Evolutionary conservation across 2,329 filamentous ascomycete species (phyloP).

Genomic region (Cladosporium sp.): DNA sequence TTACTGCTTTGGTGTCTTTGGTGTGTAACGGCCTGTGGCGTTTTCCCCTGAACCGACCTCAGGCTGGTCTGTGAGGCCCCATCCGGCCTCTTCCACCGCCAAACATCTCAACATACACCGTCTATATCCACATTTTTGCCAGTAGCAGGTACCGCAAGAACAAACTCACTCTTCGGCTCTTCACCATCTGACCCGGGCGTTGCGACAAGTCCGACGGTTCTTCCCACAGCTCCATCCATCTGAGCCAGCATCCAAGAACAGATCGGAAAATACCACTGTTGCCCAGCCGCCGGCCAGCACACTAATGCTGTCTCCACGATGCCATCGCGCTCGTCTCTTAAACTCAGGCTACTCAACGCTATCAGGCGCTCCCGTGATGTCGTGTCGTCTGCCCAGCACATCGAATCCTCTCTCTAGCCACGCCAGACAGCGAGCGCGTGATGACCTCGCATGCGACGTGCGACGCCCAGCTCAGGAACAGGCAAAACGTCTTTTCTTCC

Average conservation of each 20-base stretch:
- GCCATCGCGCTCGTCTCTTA: not conserved
- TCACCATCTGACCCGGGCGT: too few species aligned
- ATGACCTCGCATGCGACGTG: not conserved
- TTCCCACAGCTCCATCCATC: too few species aligned
- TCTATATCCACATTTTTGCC: not conserved
- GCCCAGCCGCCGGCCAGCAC: not conserved
- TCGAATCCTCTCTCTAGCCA: too few species aligned
- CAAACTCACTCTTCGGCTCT: too few species aligned
- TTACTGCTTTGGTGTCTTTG: too few species aligned
- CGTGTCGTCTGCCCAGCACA: not conserved
- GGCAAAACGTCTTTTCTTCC: not conserved
- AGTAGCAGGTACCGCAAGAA: not conserved
- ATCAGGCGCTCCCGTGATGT: too few species aligned
- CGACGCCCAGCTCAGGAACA: constrained; percentile 1
- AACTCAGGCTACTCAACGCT: too few species aligned
- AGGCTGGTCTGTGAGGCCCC: not conserved
- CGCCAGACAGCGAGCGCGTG: not conserved
- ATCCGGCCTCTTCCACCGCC: too few species aligned
- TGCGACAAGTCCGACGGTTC: too few species aligned
- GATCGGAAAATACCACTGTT: not conserved
- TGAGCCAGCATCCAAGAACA: too few species aligned
- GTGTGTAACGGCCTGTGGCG: not conserved
- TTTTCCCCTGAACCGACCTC: constrained; percentile 5
- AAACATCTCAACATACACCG: too few species aligned
- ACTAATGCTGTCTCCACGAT: not conserved